Evolutionary conservation across 2,329 filamentous ascomycete species (phyloP).

Genomic region (Tolypocladium album): DNA sequence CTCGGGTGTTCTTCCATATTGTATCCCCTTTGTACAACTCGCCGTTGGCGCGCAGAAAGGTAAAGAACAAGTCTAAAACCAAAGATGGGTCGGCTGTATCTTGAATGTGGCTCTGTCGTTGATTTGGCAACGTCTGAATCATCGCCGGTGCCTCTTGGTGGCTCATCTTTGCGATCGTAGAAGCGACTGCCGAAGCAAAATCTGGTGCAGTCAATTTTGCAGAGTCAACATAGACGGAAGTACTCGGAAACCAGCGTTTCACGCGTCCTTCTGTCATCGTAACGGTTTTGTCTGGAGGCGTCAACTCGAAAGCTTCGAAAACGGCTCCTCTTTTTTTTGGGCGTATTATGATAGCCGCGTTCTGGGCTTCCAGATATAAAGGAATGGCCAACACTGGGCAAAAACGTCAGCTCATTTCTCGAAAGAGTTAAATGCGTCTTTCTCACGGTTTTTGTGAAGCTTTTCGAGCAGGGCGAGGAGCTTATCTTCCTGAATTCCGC

Average conservation of each 20-base stretch:
- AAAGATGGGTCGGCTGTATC: constrained; percentile 32
- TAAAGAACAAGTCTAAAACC: constrained; percentile 35
- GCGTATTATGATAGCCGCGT: constrained; percentile 21
- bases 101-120: background rate
- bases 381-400: background rate
- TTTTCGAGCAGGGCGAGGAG: background rate
- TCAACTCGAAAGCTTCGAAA: constrained; percentile 24
- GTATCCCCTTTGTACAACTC: constrained; percentile 8
- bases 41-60: constrained; percentile 27
- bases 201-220: constrained; percentile 1
- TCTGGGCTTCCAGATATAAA: constrained; percentile 13
- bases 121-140: background rate
- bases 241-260: constrained; percentile 14
- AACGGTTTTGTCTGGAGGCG: constrained; percentile 13
- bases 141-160: constrained; percentile 9
- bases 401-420: background rate
- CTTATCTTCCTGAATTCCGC: background rate
- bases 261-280: constrained; percentile 18
- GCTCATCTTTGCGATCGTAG: constrained; percentile 17
- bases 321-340: constrained; percentile 5
- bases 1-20: constrained; percentile 41
- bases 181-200: background rate
- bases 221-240: constrained; percentile 7
- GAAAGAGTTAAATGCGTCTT: background rate
- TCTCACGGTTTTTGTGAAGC: background rate